A percentile compares a stretch with the other conserved stretches of the same genome.
Evolutionary conservation across 2,329 filamentous ascomycete genomes (phyloP).

Genomic region (Penicillium decumbens): DNA sequence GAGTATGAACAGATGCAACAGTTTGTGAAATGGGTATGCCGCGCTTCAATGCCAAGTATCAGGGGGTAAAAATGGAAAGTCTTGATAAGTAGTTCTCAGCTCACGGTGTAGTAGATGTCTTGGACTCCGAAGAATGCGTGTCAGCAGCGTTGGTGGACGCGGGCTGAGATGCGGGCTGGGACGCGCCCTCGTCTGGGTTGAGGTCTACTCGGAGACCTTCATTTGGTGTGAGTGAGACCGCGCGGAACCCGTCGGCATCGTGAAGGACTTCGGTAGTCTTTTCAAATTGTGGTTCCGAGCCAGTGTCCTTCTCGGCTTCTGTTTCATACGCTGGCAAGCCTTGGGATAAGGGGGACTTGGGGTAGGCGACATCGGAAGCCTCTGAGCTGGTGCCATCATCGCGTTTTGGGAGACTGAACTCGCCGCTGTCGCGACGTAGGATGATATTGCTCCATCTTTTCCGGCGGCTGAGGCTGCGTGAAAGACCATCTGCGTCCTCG

Average conservation of each 20-base stretch:
- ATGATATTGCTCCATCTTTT: constrained; percentile 40
- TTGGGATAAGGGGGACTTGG: constrained; percentile 32
- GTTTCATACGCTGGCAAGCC: constrained; percentile 24
- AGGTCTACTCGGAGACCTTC: constrained; percentile 15
- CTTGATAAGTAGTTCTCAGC: not conserved
- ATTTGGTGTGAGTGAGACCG: constrained; percentile 15
- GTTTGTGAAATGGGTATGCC: constrained; percentile 8
- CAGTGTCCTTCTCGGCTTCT: constrained; percentile 1
- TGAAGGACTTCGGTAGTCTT: not conserved
- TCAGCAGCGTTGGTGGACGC: not conserved
- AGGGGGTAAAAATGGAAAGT: not conserved
- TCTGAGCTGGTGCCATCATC: constrained; percentile 22
- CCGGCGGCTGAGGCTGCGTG: constrained; percentile 32
- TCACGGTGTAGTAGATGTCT: constrained; percentile 4
- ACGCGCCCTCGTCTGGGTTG: constrained; percentile 1
- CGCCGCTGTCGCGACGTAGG: constrained; percentile 32
- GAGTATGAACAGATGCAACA: constrained; percentile 4
- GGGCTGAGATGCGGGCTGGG: not conserved
- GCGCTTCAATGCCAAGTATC: constrained; percentile 6
- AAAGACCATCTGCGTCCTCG: constrained; percentile 27
- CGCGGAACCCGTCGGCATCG: constrained; percentile 18
- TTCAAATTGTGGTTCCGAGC: not conserved
- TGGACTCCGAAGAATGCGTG: not conserved
- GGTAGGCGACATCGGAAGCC: constrained; percentile 19
- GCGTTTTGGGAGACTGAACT: constrained; percentile 17